These are phyloP conservation scores for Tricholoma hemisulphureum DNA, from an alignment of 768 basidiomycete genomes.

Conservation along the genomic window DNA sequence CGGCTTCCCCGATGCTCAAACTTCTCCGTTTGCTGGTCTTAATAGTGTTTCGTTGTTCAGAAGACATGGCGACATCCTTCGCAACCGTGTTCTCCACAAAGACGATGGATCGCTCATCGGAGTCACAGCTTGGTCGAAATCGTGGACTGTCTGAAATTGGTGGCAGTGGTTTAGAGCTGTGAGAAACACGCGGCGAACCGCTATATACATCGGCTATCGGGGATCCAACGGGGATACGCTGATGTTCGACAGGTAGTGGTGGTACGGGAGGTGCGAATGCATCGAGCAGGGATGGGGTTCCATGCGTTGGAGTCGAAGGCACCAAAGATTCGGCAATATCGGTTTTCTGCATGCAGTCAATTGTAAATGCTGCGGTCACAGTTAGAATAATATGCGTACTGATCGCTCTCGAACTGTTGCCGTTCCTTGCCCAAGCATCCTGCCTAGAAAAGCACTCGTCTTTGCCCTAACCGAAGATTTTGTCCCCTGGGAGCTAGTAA, in stretches of 20 bases:
- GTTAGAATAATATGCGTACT: conserved; percentile 38
- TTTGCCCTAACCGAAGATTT: conserved; percentile 73
- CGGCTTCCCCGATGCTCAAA: conserved; percentile 70
- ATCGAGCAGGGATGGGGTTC: conserved; percentile 42
- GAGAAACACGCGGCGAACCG: conserved; percentile 28
- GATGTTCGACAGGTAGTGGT: conserved; percentile 47
- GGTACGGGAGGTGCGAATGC: conserved; percentile 52
- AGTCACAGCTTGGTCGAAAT: conserved; percentile 39
- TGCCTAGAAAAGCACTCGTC: conserved; percentile 79
- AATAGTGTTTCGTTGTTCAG: conserved; percentile 18
- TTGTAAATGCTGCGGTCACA: conserved; percentile 14
- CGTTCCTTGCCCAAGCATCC: conserved; percentile 62
- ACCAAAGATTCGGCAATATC: conserved; percentile 41
- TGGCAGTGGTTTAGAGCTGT: conserved; percentile 63
- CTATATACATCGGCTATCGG: conserved; percentile 55
- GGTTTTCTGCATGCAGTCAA: conserved; percentile 45
- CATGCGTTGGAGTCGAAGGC: conserved; percentile 38
- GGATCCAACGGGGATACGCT: conserved; percentile 37
- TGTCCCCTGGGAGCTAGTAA: conserved; percentile 32
- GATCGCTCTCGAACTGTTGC: conserved; percentile 65
- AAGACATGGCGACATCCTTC: conserved; percentile 27
- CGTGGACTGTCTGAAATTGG: conserved; percentile 43
- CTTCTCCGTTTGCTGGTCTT: conserved; percentile 57
- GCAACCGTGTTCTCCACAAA: conserved; percentile 48
- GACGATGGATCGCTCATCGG: conserved; percentile 57